phyloP scores from a whole-genome alignment of 352 stramenopile genomes.

The Pythium myriotylum region DNA sequence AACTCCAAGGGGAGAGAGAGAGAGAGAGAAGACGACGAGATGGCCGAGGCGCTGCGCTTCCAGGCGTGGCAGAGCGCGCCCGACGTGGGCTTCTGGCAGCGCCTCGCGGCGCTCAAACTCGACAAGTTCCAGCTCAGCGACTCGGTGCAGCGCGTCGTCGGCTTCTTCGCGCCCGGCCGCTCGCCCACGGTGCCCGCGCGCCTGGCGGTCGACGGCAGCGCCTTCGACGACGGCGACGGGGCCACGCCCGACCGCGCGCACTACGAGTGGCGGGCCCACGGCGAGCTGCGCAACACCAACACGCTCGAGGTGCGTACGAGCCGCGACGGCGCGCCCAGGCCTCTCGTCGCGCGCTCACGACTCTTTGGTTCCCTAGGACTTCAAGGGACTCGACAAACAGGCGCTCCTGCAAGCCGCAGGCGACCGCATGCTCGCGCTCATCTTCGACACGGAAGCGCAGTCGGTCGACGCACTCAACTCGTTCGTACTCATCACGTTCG shows the following conservation, averaged over 20 bases:
- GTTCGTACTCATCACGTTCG: constrained; percentile 91
- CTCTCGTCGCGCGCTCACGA: too few species aligned
- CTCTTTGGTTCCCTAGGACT: constrained; percentile 64
- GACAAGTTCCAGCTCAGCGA: constrained; percentile 83
- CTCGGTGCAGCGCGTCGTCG: constrained; percentile 53
- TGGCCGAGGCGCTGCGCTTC: constrained; percentile 67
- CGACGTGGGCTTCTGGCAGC: constrained; percentile 86
- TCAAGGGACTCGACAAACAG: constrained; percentile 85
- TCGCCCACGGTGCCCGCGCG: constrained; percentile 63
- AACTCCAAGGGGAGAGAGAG: background rate
- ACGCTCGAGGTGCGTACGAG: constrained; percentile 80
- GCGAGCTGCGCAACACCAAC: constrained; percentile 82
- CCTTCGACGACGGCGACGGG: constrained; percentile 42
- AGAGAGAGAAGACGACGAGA: background rate
- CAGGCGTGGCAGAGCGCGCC: constrained; percentile 82
- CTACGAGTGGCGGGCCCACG: constrained; percentile 79
- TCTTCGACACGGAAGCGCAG: constrained; percentile 21
- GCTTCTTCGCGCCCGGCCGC: constrained; percentile 68
- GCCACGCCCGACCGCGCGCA: constrained; percentile 68
- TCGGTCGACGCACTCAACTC: constrained; percentile 66
- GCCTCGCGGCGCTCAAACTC: constrained; percentile 75
- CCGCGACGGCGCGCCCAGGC: too few species aligned
- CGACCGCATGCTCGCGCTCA: constrained; percentile 39
- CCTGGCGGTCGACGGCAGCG: constrained; percentile 75
- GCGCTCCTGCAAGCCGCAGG: constrained; percentile 55